Conservation (phyloP, 768 basidiomycete genomes). For the Mycena capillaripes region DNA sequence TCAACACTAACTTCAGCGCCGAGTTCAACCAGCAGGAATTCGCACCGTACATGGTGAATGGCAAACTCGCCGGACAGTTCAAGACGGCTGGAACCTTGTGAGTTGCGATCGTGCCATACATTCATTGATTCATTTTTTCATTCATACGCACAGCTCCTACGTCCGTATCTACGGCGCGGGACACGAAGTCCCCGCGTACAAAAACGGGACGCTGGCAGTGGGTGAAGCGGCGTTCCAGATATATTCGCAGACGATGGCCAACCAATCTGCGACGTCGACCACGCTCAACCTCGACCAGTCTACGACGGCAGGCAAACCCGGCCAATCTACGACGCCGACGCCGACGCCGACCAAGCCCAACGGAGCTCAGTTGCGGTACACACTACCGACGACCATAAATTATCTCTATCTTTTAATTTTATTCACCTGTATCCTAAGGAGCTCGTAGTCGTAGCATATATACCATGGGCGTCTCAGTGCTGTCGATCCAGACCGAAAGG, state of each 20-base stretch:
- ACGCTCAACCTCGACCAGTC: too few species aligned
- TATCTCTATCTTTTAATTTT: too few species aligned
- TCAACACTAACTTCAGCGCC: conserved; percentile 62
- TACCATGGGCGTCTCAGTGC: too few species aligned
- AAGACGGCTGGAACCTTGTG: conserved; percentile 69
- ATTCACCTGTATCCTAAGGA: too few species aligned
- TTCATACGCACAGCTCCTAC: conserved; percentile 45
- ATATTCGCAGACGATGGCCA: conserved; percentile 23
- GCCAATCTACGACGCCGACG: too few species aligned
- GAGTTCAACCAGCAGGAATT: conserved; percentile 59
- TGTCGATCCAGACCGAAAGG: too few species aligned
- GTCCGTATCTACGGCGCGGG: conserved; percentile 51
- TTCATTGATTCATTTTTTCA: not conserved
- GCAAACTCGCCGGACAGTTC: conserved; percentile 63
- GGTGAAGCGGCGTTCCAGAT: conserved; percentile 23
- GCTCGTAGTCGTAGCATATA: too few species aligned
- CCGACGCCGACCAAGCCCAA: too few species aligned
- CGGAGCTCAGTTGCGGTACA: too few species aligned
- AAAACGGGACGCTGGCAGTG: conserved; percentile 18
- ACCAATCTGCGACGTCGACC: conserved; percentile 28
- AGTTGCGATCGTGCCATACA: not conserved
- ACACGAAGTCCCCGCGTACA: conserved; percentile 49
- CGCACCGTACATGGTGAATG: conserved; percentile 63
- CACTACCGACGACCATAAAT: too few species aligned
- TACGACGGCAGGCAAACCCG: too few species aligned